Evolutionary conservation across 495 filamentous ascomycete genomes (phyloP), one percentile per base, ranked within the genome.

Genomic region (Pyrenopolyporus hunteri): DNA sequence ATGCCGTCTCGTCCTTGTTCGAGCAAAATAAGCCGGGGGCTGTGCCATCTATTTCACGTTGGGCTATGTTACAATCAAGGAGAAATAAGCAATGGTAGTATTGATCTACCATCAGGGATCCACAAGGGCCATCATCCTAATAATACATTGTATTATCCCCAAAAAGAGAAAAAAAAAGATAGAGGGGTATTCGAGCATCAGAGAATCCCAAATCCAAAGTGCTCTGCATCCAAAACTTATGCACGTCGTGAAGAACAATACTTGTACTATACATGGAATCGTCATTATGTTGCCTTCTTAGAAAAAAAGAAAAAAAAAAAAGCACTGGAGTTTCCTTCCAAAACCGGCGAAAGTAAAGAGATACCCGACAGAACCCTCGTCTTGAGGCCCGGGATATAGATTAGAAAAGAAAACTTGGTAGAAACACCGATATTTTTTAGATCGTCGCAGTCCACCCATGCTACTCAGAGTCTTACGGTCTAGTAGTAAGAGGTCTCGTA

Each of bases 231-330:
- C 22, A 0, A 42, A 43, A 52, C 40, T 26, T 43, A 42, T 47
- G 36, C 32, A 47, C 37, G 26, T 10, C 7, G 20, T 10, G 19
- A 42, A 29, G n/a, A 32, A 22, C 44, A 48, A 4, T 14, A 2
- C 10, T 39, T 17, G 9, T 47, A 25, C 36, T 51, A 17, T 57
- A 63, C 53, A 53, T 43, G 25, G 47, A 57, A 25, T 40, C 52
- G 10, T 19, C 10, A 9, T 26, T 17, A 44, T 9, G 16, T 36
- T 36, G 20, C 9, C 17, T 11, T 20, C 19, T 43, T 37, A 9
- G n/a, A n/a, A n/a, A n/a, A n/a, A n/a, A n/a, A 45, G 25, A 43
- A 11, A 8, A 32, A 47, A 45, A 31, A 43, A 11, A 8, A 32
- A 47, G 14, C 42, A 17, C 42, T 5, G 6, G 2, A 33, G 32